Base-by-base conservation (phyloP, 2,329 filamentous ascomycete genomes). In the Elsinoe australis region DNA sequence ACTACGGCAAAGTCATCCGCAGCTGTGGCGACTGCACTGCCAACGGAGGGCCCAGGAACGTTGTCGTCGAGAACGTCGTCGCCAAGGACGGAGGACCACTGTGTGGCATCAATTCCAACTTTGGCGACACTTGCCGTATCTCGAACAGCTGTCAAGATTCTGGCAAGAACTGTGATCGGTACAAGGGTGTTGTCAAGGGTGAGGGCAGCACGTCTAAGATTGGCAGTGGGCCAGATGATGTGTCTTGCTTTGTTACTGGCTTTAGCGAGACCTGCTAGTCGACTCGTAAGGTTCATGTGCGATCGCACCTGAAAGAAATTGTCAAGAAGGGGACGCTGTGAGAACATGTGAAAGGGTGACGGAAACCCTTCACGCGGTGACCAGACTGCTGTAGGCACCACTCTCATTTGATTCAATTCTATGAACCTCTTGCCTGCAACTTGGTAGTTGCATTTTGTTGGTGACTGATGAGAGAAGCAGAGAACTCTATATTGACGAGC, bases 91-190 rank as follows among this genome's bases (percentile, higher is more conserved):
- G 72, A 47, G 58, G 63, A 33, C 62, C 65, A 24, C 64, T 72
- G 19, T 68, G 49, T 51, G 71, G 71, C 41, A 74, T 75, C 60
- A 75, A 74, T 64, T 64, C 63, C 49, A 76, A 74, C 66, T 74
- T 68, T 53, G 71, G 69, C 22, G 69, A 72, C 53, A 70, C 64
- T 24, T 39, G 35, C 19, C 35, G 35, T 21, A 39, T 39, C 19
- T 39, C 35, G 10, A 39, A 39, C 35, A 39, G 35, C 15, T 39
- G 35, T 21, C 35, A 39, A 14, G 35, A 39, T 22, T 39, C 35
- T 2, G 35, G 35, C 4, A 39, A 39, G 35, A 39, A 10, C 18
- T 39, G 35, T 14, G 35, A 39, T 21, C 10, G 35, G 9, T 39
- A 39, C 10, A 39, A 39, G 35, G 35, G 35, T 10, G 35, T 39